phyloP scores from a whole-genome alignment of 2,329 filamentous ascomycete genomes.

The Hypomyces rosellus region DNA sequence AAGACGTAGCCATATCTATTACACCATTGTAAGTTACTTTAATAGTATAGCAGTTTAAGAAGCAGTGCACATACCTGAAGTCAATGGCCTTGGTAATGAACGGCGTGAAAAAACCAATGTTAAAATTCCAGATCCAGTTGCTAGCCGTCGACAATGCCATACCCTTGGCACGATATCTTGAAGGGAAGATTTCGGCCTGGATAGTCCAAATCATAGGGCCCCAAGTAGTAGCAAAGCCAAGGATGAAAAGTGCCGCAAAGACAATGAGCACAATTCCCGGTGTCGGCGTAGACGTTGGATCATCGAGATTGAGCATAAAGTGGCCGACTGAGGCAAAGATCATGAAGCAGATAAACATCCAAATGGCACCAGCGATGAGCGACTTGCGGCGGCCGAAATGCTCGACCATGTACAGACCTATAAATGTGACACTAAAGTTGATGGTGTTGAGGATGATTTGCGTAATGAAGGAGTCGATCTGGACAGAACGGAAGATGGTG shows the following conservation, averaged over 20 bases:
- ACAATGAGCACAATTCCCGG: slow-evolving; percentile 57
- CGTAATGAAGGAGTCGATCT: slow-evolving; percentile 56
- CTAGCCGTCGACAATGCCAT: slow-evolving; percentile 56
- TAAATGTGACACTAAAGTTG: slow-evolving; percentile 61
- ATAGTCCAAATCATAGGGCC: slow-evolving; percentile 60
- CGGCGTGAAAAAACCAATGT: slow-evolving; percentile 70
- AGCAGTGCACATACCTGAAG: slow-evolving; percentile 43
- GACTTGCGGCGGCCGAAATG: slow-evolving; percentile 59
- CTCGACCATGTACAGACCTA: slow-evolving; percentile 65
- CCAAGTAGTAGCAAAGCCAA: slow-evolving; percentile 62
- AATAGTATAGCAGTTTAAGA: not conserved
- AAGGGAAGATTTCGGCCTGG: slow-evolving; percentile 59
- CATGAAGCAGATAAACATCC: slow-evolving; percentile 57
- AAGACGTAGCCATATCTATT: slow-evolving; percentile 61
- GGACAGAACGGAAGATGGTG: slow-evolving; percentile 40
- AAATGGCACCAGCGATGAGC: slow-evolving; percentile 54
- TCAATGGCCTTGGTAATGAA: slow-evolving; percentile 69
- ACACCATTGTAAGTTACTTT: not conserved
- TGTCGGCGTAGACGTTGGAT: slow-evolving; percentile 28
- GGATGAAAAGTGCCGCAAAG: slow-evolving; percentile 57
- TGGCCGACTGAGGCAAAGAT: slow-evolving; percentile 49
- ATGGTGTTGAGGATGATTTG: slow-evolving; percentile 62
- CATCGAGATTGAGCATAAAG: slow-evolving; percentile 35
- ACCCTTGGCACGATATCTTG: slow-evolving; percentile 52
- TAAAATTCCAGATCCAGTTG: slow-evolving; percentile 70